These are phyloP conservation scores for Sphenostylis stenocarpa DNA, from an alignment of 306 rosid species.

Conservation along the genomic window DNA sequence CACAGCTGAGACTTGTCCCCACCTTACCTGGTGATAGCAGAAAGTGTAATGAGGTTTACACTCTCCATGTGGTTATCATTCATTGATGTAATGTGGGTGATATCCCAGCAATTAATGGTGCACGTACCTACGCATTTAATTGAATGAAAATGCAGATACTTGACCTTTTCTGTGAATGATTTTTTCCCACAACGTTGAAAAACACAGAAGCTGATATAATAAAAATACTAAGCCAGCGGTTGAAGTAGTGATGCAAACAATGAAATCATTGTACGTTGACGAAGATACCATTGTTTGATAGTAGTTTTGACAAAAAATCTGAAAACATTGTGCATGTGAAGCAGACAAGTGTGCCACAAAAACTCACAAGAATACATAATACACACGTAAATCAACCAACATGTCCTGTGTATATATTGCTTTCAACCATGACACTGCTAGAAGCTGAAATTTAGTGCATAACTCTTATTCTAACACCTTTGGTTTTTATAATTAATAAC, in stretches of 20 bases:
- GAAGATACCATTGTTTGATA: conserved; percentile 24
- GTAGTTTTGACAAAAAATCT: conserved; percentile 8
- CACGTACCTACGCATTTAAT: background rate
- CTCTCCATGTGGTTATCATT: conserved; percentile 39
- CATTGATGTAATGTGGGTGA: conserved; percentile 5
- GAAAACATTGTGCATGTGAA: conserved; percentile 36
- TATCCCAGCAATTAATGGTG: conserved; percentile 28
- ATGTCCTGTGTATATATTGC: conserved; percentile 4
- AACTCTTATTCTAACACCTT: background rate
- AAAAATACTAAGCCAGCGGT: background rate
- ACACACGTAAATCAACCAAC: conserved; percentile 25
- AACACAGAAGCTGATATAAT: background rate
- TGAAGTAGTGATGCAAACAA: background rate
- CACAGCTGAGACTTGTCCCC: conserved; percentile 48
- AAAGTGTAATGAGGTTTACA: conserved; percentile 11
- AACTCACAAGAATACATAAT: conserved; percentile 11
- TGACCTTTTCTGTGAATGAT: background rate
- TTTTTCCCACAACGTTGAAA: background rate
- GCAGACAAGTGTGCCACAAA: conserved; percentile 11
- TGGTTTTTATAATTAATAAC: background rate
- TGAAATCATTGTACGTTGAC: conserved; percentile 10
- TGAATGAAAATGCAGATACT: background rate
- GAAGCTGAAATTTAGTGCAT: background rate
- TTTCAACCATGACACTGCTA: conserved; percentile 12
- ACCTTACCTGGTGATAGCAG: conserved; percentile 35